Conservation (phyloP, 1,284 basidiomycete genomes). For the Erythrobasidium hasegawianum region DNA sequence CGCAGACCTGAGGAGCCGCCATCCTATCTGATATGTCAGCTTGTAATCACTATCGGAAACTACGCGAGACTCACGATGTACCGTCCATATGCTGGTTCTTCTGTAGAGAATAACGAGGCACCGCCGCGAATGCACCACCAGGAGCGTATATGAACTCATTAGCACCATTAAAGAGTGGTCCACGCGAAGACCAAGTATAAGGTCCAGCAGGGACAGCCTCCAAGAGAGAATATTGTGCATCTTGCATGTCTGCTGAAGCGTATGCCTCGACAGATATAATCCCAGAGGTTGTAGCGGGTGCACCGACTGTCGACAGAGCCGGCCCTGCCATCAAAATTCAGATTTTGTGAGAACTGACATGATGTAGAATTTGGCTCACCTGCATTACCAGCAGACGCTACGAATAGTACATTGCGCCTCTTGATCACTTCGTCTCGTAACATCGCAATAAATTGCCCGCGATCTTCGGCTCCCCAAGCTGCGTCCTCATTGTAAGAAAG, state of each 20-base stretch:
- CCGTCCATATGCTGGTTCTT: constrained; percentile 49
- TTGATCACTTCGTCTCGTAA: constrained; percentile 26
- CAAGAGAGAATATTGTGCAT: constrained; percentile 49
- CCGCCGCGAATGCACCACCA: constrained; percentile 49
- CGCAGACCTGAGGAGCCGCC: constrained; percentile 49
- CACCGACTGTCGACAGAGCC: constrained; percentile 49
- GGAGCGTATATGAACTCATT: constrained; percentile 49
- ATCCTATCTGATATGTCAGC: constrained; percentile 36
- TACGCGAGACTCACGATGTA: constrained; percentile 41
- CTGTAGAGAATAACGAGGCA: constrained; percentile 49
- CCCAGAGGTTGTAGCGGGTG: constrained; percentile 48
- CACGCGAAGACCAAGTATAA: constrained; percentile 50
- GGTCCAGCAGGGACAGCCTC: constrained; percentile 46
- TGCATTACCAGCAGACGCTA: constrained; percentile 26
- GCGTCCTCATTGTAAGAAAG: constrained; percentile 49
- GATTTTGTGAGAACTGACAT: not conserved
- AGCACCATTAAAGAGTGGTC: constrained; percentile 47
- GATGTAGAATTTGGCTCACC: constrained; percentile 14
- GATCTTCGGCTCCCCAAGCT: constrained; percentile 47
- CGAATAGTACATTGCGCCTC: constrained; percentile 33
- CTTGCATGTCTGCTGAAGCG: constrained; percentile 48
- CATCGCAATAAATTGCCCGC: constrained; percentile 45
- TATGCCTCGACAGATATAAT: constrained; percentile 49
- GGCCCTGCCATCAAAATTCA: constrained; percentile 34
- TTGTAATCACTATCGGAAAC: not conserved